Percentiles rank a stretch among this genome's conserved stretches.
These are phyloP conservation scores for Penicillium sp. DNA, from an alignment of 2,329 filamentous ascomycete genomes.

Conservation along the genomic window DNA sequence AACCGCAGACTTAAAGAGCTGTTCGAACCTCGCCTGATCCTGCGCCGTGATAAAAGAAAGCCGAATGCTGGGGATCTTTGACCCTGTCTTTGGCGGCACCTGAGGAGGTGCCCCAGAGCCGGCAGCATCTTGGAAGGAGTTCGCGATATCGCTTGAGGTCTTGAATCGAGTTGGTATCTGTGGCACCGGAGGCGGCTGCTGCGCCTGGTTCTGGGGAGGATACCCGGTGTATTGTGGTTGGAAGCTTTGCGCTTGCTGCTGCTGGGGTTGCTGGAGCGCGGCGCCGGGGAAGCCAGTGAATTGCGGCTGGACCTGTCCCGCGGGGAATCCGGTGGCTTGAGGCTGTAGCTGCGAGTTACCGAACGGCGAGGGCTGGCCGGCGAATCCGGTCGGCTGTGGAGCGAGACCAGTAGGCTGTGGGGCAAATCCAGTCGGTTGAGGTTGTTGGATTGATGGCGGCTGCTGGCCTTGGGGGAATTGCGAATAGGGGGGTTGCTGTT, in stretches of 20 bases:
- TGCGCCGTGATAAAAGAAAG: constrained; percentile 93
- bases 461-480: constrained; percentile 46
- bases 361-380: constrained; percentile 55
- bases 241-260: constrained; percentile 44
- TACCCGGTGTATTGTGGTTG: constrained; percentile 61
- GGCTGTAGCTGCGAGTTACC: constrained; percentile 58
- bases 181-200: constrained; percentile 24
- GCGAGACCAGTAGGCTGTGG: constrained; percentile 53
- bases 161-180: constrained; percentile 55
- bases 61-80: constrained; percentile 89
- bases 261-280: constrained; percentile 35
- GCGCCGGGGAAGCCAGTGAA: constrained; percentile 51
- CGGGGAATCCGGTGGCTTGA: constrained; percentile 67
- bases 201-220: constrained; percentile 47
- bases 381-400: constrained; percentile 57
- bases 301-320: constrained; percentile 47
- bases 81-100: constrained; percentile 62
- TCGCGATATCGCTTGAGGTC: constrained; percentile 64
- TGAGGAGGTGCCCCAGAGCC: constrained; percentile 53
- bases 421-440: constrained; percentile 52
- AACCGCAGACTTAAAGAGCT: constrained; percentile 92
- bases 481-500: constrained; percentile 42
- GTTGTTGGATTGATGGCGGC: constrained; percentile 54
- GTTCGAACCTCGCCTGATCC: constrained; percentile 96
- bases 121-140: constrained; percentile 55